A percentile compares a stretch with the other conserved stretches of the same genome.
These are phyloP conservation scores for Euphorbia pulcherrima DNA, from an alignment of 345 rosid genomes.

Conservation along the genomic window DNA sequence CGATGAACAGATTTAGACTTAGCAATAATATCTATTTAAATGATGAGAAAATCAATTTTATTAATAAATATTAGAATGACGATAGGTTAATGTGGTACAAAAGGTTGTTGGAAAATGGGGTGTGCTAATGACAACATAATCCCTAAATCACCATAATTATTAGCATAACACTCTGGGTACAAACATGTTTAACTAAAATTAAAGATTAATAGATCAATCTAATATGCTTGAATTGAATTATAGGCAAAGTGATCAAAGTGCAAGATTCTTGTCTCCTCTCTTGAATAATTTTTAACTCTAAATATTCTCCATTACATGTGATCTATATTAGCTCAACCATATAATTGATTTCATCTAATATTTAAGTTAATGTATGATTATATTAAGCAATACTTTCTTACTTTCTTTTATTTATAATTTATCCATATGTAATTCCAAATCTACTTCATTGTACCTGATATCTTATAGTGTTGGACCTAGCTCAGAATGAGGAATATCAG, in stretches of 20 bases:
- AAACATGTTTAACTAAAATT: background rate
- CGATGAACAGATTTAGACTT: too few species aligned
- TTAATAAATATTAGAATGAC: too few species aligned
- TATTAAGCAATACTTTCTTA: background rate
- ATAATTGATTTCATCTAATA: background rate
- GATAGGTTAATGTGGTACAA: background rate
- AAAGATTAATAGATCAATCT: too few species aligned
- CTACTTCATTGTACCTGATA: background rate
- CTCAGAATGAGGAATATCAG: too few species aligned
- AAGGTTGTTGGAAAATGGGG: background rate
- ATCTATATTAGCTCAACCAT: background rate
- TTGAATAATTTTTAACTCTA: slow-evolving; percentile 5
- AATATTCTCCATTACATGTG: slow-evolving; percentile 28
- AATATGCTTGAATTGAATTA: too few species aligned
- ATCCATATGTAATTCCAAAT: too few species aligned
- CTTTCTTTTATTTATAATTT: too few species aligned
- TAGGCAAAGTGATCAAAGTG: slow-evolving; percentile 13
- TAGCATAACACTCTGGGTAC: background rate
- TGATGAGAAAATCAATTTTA: too few species aligned
- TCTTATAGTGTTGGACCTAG: too few species aligned
- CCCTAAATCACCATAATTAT: background rate
- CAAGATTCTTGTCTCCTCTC: slow-evolving; percentile 32
- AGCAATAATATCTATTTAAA: too few species aligned
- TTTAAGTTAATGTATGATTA: background rate
- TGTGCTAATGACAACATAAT: slow-evolving; percentile 1